Conservation (phyloP, 345 rosid genomes). For the Aquilaria sinensis region DNA sequence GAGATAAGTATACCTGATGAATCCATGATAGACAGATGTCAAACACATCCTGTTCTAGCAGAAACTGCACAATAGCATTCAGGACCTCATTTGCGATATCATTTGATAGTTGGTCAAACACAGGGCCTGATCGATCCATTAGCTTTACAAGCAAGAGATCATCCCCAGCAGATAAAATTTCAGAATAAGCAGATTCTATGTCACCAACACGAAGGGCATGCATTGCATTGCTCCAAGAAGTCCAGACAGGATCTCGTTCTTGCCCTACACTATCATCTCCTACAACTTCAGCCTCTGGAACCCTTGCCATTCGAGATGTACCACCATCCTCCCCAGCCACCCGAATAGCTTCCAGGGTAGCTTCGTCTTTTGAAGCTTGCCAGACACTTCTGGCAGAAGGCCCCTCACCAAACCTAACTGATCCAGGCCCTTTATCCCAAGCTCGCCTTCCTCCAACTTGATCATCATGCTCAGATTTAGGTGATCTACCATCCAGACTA, state of each 20-base stretch:
- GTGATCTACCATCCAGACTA: constrained; percentile 45
- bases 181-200: constrained; percentile 82
- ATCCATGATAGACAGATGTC: constrained; percentile 93
- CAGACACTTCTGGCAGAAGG: constrained; percentile 99
- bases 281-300: constrained; percentile 90
- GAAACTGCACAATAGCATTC: constrained; percentile 67
- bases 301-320: constrained; percentile 49
- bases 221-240: constrained; percentile 92
- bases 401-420: constrained; percentile 87
- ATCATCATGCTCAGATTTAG: constrained; percentile 72
- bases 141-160: constrained; percentile 89
- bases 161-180: constrained; percentile 70
- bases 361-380: constrained; percentile 99
- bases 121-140: constrained; percentile 93
- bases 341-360: constrained; percentile 96
- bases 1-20: constrained; percentile 63
- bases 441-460: constrained; percentile 74
- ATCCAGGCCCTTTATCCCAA: constrained; percentile 74
- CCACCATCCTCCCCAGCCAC: constrained; percentile 94
- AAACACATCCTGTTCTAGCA: constrained; percentile 68
- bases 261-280: constrained; percentile 65
- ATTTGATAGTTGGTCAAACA: constrained; percentile 75
- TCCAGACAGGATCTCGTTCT: constrained; percentile 80
- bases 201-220: constrained; percentile 89
- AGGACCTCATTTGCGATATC: constrained; percentile 76